Percentiles rank a stretch among this genome's conserved stretches.
Evolutionary conservation across 2,329 filamentous ascomycete species (phyloP).

Genomic region (Diaporthe citriasiana): DNA sequence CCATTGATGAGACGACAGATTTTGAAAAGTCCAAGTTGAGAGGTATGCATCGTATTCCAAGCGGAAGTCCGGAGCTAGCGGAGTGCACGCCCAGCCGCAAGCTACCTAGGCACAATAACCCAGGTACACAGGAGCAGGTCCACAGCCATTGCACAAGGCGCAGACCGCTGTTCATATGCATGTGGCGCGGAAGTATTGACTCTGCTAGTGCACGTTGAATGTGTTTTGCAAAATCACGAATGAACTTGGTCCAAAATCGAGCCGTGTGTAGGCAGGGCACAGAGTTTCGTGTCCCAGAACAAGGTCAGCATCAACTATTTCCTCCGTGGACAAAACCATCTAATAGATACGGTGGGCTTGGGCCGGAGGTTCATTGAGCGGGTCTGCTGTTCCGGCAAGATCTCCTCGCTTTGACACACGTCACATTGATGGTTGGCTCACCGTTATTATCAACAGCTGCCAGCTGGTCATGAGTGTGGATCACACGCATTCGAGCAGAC

Average conservation of each 20-base stretch:
- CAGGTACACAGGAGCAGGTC: not conserved
- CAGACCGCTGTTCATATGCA: not conserved
- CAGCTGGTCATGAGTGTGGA: not conserved
- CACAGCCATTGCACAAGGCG: not conserved
- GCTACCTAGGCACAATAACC: not conserved
- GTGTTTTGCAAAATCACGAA: not conserved
- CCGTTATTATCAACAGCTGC: not conserved
- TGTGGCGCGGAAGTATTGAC: not conserved
- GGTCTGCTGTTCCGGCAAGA: not conserved
- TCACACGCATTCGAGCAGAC: not conserved
- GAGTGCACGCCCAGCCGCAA: not conserved
- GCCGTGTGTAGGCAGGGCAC: not conserved
- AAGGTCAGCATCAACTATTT: not conserved
- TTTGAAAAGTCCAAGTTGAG: not conserved
- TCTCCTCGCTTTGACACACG: not conserved
- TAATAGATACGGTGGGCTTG: not conserved
- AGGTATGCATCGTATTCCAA: not conserved
- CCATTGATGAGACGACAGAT: not conserved
- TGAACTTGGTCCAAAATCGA: not conserved
- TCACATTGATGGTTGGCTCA: not conserved
- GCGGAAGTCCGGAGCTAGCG: not conserved
- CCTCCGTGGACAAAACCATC: not conserved
- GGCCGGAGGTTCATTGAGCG: not conserved
- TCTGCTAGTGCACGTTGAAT: too few species aligned
- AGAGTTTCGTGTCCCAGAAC: too few species aligned